A percentile compares a stretch with the other conserved stretches of the same genome.
Evolutionary conservation across 495 filamentous ascomycete genomes (phyloP).

Genomic region (Barbatosphaeria neglecta): DNA sequence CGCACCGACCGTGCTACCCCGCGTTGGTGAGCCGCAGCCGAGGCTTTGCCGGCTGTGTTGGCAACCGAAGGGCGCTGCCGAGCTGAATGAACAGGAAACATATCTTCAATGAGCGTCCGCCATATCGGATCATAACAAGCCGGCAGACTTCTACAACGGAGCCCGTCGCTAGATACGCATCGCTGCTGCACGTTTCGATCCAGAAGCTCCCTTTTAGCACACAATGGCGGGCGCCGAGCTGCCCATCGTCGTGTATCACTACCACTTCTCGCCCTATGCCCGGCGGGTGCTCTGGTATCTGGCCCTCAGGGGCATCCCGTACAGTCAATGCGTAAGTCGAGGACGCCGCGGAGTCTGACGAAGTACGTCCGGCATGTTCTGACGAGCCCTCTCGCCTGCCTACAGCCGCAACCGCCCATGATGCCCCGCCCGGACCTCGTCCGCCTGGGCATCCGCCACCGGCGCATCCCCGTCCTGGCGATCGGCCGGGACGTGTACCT

Average conservation of each 20-base stretch:
- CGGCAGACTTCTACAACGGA: too few relatives aligned
- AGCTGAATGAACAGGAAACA: too few relatives aligned
- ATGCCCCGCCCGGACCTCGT: conserved; percentile 48
- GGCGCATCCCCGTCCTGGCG: conserved; percentile 52
- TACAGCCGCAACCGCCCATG: conserved; percentile 46
- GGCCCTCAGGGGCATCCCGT: conserved; percentile 42
- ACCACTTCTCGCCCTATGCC: conserved; percentile 47
- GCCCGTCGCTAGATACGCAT: too few relatives aligned
- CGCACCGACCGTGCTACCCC: too few relatives aligned
- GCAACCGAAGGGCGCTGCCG: too few relatives aligned
- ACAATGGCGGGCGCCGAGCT: conserved; percentile 6
- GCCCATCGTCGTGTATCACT: conserved; percentile 44
- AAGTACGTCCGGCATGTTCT: neutral
- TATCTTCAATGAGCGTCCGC: too few relatives aligned
- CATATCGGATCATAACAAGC: too few relatives aligned
- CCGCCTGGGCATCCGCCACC: conserved; percentile 45
- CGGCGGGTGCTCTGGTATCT: conserved; percentile 48
- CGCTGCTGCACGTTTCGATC: too few relatives aligned
- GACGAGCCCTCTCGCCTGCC: neutral
- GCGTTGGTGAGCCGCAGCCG: too few relatives aligned
- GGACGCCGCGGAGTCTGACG: neutral
- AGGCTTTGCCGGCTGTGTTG: too few relatives aligned
- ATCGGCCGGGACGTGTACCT: conserved; percentile 45
- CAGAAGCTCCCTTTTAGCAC: too few relatives aligned
- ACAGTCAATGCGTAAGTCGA: conserved; percentile 41